Conservation (phyloP, 2,329 filamentous ascomycete genomes). For the Talaromyces sp. region DNA sequence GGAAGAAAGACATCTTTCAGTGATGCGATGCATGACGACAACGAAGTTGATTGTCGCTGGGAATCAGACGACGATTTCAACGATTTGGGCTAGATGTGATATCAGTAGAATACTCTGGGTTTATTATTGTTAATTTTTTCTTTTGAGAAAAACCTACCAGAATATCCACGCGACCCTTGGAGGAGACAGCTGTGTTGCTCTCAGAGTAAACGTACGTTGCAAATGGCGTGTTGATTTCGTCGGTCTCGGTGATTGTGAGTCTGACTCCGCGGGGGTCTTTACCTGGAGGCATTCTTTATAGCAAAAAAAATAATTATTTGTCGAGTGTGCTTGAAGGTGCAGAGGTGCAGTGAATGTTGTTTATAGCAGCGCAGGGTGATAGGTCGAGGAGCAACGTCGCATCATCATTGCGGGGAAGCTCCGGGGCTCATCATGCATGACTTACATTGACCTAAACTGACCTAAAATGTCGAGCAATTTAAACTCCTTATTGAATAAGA, state of each 20-base stretch:
- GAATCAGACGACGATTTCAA: slow-evolving; percentile 13
- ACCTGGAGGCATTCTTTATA: not conserved
- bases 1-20: slow-evolving; percentile 73
- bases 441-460: not conserved
- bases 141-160: slow-evolving; percentile 22
- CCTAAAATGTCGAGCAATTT: not conserved
- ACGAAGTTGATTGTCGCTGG: slow-evolving; percentile 18
- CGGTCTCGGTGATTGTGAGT: slow-evolving; percentile 31
- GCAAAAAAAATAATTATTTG: not conserved
- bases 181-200: slow-evolving; percentile 7
- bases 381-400: not conserved
- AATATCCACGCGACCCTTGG: slow-evolving; percentile 40
- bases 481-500: not conserved
- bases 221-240: slow-evolving; percentile 46
- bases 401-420: not conserved
- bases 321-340: not conserved
- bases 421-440: not conserved
- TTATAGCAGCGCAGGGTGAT: not conserved
- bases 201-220: slow-evolving; percentile 45
- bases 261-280: not conserved
- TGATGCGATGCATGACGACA: slow-evolving; percentile 41
- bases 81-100: not conserved
- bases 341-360: not conserved
- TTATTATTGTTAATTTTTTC: too few relatives aligned
- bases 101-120: not conserved